These are phyloP conservation scores for Pseudozyma sp. DNA, from an alignment of 1,284 basidiomycete genomes.

Conservation along the genomic window DNA sequence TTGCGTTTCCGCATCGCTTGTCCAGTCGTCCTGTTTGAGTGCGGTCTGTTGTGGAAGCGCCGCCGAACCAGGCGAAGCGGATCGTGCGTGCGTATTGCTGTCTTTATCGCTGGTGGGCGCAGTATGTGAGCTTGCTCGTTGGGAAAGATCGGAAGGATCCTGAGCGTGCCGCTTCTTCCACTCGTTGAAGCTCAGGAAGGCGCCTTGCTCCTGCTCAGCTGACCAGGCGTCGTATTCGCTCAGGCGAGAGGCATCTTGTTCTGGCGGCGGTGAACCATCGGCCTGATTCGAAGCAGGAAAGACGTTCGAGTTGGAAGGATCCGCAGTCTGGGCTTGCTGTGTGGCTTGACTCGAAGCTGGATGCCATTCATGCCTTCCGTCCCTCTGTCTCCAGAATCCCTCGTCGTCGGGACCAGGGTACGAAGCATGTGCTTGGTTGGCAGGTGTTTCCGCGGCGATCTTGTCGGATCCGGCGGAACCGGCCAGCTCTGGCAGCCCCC, in stretches of 20 bases:
- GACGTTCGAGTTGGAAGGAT: neutral
- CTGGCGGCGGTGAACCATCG: neutral
- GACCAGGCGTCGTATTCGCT: conserved; percentile 50
- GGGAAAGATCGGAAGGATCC: neutral
- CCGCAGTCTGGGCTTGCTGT: neutral
- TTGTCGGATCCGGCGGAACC: neutral
- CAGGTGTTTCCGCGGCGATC: neutral
- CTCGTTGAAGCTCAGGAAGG: conserved; percentile 47
- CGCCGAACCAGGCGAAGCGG: conserved; percentile 1
- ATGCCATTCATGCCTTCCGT: conserved; percentile 44
- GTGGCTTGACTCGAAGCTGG: conserved; percentile 8
- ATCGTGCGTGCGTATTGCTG: neutral
- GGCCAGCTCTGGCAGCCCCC: conserved; percentile 16
- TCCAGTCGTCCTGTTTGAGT: neutral
- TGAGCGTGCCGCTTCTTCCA: conserved; percentile 41
- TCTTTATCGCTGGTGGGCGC: neutral
- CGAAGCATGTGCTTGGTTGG: neutral
- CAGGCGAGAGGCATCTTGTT: conserved; percentile 2
- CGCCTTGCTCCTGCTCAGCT: conserved; percentile 40
- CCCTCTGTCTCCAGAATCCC: conserved; percentile 49
- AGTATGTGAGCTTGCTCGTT: neutral
- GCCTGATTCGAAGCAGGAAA: neutral
- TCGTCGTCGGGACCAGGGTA: conserved; percentile 43
- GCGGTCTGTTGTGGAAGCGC: conserved; percentile 1
- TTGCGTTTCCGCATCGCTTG: neutral